Base-by-base conservation (phyloP, 345 rosid genomes). In the Clausena lansium region DNA sequence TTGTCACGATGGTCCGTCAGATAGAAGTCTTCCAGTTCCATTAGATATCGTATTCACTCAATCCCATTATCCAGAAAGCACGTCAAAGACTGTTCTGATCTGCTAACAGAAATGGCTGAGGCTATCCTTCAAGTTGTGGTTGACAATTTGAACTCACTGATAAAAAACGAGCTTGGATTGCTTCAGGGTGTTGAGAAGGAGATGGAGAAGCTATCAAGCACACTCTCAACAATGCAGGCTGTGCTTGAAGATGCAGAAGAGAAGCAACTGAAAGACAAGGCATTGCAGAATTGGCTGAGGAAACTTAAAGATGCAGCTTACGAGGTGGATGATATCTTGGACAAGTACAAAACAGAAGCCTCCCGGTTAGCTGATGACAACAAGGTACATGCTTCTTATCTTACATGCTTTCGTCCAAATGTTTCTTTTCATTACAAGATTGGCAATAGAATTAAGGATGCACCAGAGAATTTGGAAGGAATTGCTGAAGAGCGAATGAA, bases 231-330 rank as follows among this genome's bases (percentile, higher is more conserved):
- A 9, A 38, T 67, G 10, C 71, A 38, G 27, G 71, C 71, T 36
- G 19, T 67, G 52, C 52, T 67, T 38, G 71, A 67, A 67, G 70
- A 65, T 35, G 70, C 70, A 7, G 70, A 65, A 36, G 72, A 68
- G 33, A 45, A 41, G 27, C 72, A 68, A 45, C 55, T 25, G 19
- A 68, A 14, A 27, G 58, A 68, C 20, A 68, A 45, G 27, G 35
- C 58, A 13, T 5, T 69, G 24, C 73, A 27, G 36, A 41, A 69
- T 45, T 69, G 73, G 73, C 50, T 69, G 24, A 38, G 61, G 2
- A 52, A 28, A 41, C 41, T 70, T 27, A 50, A 70, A 50, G 73
- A 17, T 19, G 73, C 73, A 70, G 73, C 39, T 50, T 27, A 50
- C 4, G 32, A 50, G 38, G 7, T 70, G 25, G 71, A 67, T 55